Evolutionary conservation across 352 stramenopile genomes (phyloP).

Genomic region (Phytophthora pini): DNA sequence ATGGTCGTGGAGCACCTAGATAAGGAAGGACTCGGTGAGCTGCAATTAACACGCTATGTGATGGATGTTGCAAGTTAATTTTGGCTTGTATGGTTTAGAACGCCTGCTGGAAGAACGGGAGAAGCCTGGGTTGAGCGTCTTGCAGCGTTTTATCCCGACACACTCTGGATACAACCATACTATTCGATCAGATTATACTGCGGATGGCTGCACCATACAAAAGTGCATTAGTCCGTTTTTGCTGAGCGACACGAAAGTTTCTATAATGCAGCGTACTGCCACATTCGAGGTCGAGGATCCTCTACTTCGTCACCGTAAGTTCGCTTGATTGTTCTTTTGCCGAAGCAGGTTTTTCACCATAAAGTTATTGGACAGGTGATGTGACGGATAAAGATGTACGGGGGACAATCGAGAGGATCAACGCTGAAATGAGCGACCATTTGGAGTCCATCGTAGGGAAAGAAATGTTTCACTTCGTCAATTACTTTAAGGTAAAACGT

Average conservation of each 20-base stretch:
- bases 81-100: conserved; percentile 12
- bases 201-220: conserved; percentile 58
- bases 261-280: conserved; percentile 50
- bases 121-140: conserved; percentile 59
- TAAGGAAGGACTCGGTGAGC: conserved; percentile 39
- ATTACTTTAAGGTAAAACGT: conserved; percentile 74
- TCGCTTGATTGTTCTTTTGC: neutral
- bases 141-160: conserved; percentile 73
- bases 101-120: conserved; percentile 56
- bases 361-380: conserved; percentile 37
- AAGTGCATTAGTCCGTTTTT: conserved; percentile 75
- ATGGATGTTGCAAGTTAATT: neutral
- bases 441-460: conserved; percentile 70
- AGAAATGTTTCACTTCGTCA: conserved; percentile 58
- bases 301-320: conserved; percentile 51
- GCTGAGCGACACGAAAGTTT: conserved; percentile 43
- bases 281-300: conserved; percentile 68
- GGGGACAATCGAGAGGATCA: conserved; percentile 59
- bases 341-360: no score
- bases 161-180: conserved; percentile 78
- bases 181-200: conserved; percentile 68
- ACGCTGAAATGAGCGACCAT: conserved; percentile 62
- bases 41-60: neutral
- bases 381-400: conserved; percentile 56
- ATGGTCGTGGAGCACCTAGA: conserved; percentile 71